phyloP scores from a whole-genome alignment of 2,329 filamentous ascomycete species.

The Harringtonia lauricola region DNA sequence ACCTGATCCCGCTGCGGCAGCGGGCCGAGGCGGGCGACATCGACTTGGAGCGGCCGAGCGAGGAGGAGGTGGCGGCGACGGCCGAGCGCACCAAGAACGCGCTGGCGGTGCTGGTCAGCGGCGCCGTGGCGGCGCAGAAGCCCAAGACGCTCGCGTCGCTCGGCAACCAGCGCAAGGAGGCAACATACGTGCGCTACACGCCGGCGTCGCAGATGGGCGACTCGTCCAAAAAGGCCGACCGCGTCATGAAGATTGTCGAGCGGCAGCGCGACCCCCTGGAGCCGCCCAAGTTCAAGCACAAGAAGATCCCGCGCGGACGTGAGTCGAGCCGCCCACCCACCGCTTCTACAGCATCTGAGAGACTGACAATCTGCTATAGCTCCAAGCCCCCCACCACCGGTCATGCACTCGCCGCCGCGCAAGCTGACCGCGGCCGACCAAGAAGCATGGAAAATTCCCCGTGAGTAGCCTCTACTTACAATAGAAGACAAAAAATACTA shows the following conservation, averaged over 20 bases:
- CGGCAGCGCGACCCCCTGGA: conserved; percentile 91
- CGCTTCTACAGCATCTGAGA: neutral
- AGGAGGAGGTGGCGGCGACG: conserved; percentile 73
- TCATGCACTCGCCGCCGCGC: conserved; percentile 88
- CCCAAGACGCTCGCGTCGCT: conserved; percentile 81
- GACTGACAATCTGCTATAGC: too few relatives aligned
- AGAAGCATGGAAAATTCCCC: conserved; percentile 83
- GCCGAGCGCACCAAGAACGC: conserved; percentile 84
- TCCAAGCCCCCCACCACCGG: conserved; percentile 81
- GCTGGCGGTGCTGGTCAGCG: conserved; percentile 68
- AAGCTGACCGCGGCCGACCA: conserved; percentile 96
- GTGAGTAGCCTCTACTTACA: conserved; percentile 10
- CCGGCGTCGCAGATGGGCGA: conserved; percentile 95
- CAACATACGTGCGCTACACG: conserved; percentile 92
- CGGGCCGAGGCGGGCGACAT: conserved; percentile 89
- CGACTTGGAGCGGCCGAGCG: conserved; percentile 70
- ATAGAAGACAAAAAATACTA: too few relatives aligned
- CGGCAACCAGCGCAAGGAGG: conserved; percentile 60
- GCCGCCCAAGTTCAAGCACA: conserved; percentile 96
- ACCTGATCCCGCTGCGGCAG: conserved; percentile 87
- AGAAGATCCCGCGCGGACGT: conserved; percentile 70
- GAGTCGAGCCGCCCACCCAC: neutral
- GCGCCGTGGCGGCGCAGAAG: conserved; percentile 83
- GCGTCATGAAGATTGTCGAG: conserved; percentile 98
- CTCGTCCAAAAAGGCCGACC: conserved; percentile 75